phyloP scores from a whole-genome alignment of 441 rosid genomes.

The Mallotus japonicus region DNA sequence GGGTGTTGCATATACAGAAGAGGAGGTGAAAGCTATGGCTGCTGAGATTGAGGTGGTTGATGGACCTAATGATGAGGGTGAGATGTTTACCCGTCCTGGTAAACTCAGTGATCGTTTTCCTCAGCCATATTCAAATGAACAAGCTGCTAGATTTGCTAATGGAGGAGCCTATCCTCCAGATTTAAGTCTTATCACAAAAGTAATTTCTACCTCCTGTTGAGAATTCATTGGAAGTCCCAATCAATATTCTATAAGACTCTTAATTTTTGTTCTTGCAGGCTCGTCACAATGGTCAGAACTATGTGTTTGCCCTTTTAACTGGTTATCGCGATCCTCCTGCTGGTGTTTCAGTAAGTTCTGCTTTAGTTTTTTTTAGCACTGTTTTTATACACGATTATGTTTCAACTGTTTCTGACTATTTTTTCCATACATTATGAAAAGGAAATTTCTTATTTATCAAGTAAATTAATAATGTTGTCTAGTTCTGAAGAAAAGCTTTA shows the following conservation, averaged over 20 bases:
- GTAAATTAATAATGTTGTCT: not conserved
- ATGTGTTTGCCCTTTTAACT: constrained; percentile 92
- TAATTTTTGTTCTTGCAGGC: constrained; percentile 54
- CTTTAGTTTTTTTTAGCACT: not conserved
- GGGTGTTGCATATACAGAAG: constrained; percentile 98
- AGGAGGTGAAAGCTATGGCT: constrained; percentile 97
- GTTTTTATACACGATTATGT: not conserved
- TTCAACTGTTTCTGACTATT: not conserved
- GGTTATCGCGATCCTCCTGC: constrained; percentile 99
- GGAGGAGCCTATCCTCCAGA: constrained; percentile 99
- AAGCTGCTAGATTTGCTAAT: constrained; percentile 99
- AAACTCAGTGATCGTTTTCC: constrained; percentile 98
- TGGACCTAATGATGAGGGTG: constrained; percentile 99
- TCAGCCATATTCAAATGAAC: constrained; percentile 86
- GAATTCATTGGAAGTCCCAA: constrained; percentile 10
- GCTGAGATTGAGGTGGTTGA: constrained; percentile 99
- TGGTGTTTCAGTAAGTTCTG: constrained; percentile 70
- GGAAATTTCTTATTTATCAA: not conserved
- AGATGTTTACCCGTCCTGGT: constrained; percentile 98
- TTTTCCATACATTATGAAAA: not conserved
- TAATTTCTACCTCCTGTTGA: constrained; percentile 29
- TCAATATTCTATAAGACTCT: constrained; percentile 9
- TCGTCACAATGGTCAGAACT: constrained; percentile 98
- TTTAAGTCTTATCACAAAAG: constrained; percentile 97
- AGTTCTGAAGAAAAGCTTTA: not conserved